Evolutionary conservation across 2,329 filamentous ascomycete species (phyloP), one percentile per base, ranked within the genome.

Genomic region (Chrysosporium keratinophilum): DNA sequence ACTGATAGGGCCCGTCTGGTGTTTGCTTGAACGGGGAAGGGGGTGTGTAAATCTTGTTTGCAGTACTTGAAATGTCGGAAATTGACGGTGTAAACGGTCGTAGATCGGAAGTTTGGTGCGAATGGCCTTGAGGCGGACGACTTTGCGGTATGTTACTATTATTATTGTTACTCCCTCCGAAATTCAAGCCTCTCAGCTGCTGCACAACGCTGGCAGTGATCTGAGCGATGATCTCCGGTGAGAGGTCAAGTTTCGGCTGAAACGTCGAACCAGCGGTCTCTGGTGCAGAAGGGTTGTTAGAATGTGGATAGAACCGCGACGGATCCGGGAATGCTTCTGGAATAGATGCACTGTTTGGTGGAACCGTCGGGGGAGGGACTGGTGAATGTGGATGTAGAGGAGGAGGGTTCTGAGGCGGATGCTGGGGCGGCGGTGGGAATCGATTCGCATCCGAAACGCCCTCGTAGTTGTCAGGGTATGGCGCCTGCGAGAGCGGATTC

Each of bases 111-210:
- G 55, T 70, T 69, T 56, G 73, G 67, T 56, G 60, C 56, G 56
- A 59, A 33, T 63, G 51, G 61, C 63, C 53, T 56, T 65, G 61
- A 60, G 68, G 59, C 23, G 65, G 70, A 54, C 62, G 63, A 48
- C 11, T 10, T 12, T 37, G 35, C 11, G 62, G 69, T 63, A 60
- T 48, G 49, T 64, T 66, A 61, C 3, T 28, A 28, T 28, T 28
- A 28, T 28, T 28, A 28, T 28, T 28, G 23, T n/a, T n/a, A n/a
- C 23, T 28, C 7, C 53, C 52, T 51, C 68, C 62, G 55, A 72
- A 56, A 44, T 71, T 71, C 46, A 73, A 68, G 40, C 68, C 70
- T 60, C 77, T 80, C 59, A 81, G 71, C 55, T 82, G 77, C 64
- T 80, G 78, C 11, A 52, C 50, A 11, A 57, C 52, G 37, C 45